A percentile compares a stretch with the other conserved stretches of the same genome.
These are phyloP conservation scores for Durio zibethinus DNA, from an alignment of 345 rosid genomes.

Conservation along the genomic window DNA sequence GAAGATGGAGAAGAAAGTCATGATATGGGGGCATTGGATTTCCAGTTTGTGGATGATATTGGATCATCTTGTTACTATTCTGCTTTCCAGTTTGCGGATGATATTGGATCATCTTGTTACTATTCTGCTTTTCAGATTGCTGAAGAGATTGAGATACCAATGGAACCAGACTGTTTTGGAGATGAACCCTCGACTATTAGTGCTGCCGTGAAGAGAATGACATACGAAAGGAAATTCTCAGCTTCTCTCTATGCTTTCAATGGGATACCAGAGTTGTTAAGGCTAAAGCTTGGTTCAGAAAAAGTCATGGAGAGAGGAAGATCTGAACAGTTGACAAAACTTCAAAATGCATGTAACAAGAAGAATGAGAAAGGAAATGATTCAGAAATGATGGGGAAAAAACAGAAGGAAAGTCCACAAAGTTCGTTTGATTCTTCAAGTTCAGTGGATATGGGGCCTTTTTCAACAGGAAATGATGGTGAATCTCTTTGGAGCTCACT, in stretches of 20 bases:
- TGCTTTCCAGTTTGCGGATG: constrained; percentile 53
- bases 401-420: constrained; percentile 21
- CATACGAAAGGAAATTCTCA: constrained; percentile 56
- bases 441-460: constrained; percentile 13
- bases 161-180: constrained; percentile 29
- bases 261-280: constrained; percentile 56
- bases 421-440: constrained; percentile 18
- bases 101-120: constrained; percentile 32
- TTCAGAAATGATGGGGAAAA: constrained; percentile 13
- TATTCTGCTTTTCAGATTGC: constrained; percentile 56
- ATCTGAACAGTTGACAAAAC: constrained; percentile 32
- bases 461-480: constrained; percentile 33
- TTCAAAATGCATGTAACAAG: constrained; percentile 36
- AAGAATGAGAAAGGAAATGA: constrained; percentile 21
- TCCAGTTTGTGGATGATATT: constrained; percentile 44
- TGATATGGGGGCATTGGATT: constrained; percentile 30
- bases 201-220: constrained; percentile 57
- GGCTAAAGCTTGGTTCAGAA: constrained; percentile 33
- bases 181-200: constrained; percentile 46
- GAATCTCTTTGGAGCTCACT: constrained; percentile 65
- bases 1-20: constrained; percentile 26
- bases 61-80: constrained; percentile 35
- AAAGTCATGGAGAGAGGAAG: constrained; percentile 23
- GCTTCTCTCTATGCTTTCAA: constrained; percentile 65
- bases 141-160: constrained; percentile 41